Percentiles rank a stretch among this genome's conserved stretches.
Conservation (phyloP, 768 basidiomycete genomes). For the Kwoniella europaea region DNA sequence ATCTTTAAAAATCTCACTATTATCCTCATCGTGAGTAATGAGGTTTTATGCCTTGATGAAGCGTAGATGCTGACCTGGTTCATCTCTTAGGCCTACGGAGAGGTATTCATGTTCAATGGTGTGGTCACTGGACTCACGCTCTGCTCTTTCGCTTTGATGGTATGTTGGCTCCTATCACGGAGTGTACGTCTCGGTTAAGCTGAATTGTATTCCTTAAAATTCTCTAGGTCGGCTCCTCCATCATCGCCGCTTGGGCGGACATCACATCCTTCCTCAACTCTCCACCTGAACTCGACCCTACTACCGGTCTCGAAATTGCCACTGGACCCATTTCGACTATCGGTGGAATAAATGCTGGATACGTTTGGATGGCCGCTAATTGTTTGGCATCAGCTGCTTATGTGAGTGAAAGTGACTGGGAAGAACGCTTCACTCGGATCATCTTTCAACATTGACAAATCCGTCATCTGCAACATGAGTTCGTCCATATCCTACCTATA, state of each 20-base stretch:
- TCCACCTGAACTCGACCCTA: conserved; percentile 43
- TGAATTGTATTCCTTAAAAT: not conserved
- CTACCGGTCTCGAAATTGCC: conserved; percentile 48
- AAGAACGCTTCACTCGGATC: too few relatives aligned
- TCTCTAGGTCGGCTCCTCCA: conserved; percentile 73
- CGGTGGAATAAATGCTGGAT: conserved; percentile 73
- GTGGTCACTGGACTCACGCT: conserved; percentile 84
- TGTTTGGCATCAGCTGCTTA: conserved; percentile 88
- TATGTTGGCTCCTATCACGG: conserved; percentile 20
- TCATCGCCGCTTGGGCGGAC: conserved; percentile 95
- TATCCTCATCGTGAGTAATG: conserved; percentile 74
- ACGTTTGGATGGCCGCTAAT: conserved; percentile 95
- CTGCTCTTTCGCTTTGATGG: conserved; percentile 90
- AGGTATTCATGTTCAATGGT: conserved; percentile 95
- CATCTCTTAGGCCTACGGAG: conserved; percentile 83
- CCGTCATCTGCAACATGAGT: too few relatives aligned
- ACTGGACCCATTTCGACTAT: conserved; percentile 46
- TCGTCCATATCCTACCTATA: too few relatives aligned
- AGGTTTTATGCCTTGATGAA: not conserved
- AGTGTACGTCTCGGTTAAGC: not conserved
- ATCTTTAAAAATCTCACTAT: conserved; percentile 96
- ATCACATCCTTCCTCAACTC: conserved; percentile 62
- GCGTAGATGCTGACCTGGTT: not conserved
- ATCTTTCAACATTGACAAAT: not conserved
- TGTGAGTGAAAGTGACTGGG: conserved; percentile 63